phyloP scores from a whole-genome alignment of 441 rosid genomes.

The Dalechampia spathulata region DNA sequence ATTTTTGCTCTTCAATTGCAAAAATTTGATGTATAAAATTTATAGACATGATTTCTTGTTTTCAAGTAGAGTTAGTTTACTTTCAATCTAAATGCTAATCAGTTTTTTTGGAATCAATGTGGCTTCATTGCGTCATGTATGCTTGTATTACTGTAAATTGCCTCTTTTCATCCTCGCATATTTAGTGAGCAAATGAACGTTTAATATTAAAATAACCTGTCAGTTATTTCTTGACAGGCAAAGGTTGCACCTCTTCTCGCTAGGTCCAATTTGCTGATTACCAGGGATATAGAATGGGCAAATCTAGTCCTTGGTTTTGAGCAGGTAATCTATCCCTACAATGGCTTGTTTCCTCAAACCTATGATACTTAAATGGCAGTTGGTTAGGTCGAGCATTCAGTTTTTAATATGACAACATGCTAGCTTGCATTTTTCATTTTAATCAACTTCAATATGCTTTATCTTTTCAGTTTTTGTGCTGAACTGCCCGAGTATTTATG shows the following conservation, averaged over 20 bases:
- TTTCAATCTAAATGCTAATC: not conserved
- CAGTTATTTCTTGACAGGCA: slow-evolving; percentile 28
- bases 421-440: not conserved
- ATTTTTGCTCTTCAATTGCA: too few species aligned
- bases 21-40: not conserved
- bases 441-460: not conserved
- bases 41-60: not conserved
- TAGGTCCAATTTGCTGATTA: slow-evolving; percentile 81
- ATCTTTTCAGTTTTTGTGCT: not conserved
- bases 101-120: not conserved
- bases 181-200: not conserved
- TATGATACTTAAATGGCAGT: not conserved
- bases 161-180: not conserved
- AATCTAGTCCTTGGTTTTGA: slow-evolving; percentile 90
- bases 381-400: not conserved
- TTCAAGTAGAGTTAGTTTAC: not conserved
- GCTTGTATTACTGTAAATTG: not conserved
- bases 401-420: not conserved
- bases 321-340: slow-evolving; percentile 44
- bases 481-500: not conserved
- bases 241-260: slow-evolving; percentile 80
- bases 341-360: not conserved
- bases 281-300: slow-evolving; percentile 98
- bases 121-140: not conserved
- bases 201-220: not conserved